These are phyloP conservation scores for Mycena filopes DNA, from an alignment of 768 basidiomycete species.

Conservation along the genomic window DNA sequence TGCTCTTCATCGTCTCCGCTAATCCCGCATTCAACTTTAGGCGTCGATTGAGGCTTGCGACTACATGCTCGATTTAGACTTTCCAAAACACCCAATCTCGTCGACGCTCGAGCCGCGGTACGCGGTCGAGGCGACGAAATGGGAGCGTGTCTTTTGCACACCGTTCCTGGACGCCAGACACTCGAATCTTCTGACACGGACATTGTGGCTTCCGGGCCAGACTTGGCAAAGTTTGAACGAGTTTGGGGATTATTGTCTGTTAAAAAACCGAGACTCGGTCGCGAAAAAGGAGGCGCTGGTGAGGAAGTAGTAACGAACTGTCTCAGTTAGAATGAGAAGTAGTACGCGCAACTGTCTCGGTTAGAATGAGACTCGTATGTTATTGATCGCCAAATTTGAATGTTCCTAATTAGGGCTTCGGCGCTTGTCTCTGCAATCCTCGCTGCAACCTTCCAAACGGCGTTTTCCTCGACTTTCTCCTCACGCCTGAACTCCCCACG, in stretches of 20 bases:
- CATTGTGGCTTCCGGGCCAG: conserved; percentile 82
- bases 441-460: neutral
- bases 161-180: conserved; percentile 87
- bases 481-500: no score
- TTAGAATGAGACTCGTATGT: no score
- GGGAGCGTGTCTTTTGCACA: conserved; percentile 85
- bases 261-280: conserved; percentile 68
- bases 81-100: conserved; percentile 70
- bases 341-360: no score
- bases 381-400: neutral
- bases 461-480: no score
- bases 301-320: conserved; percentile 11
- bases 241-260: conserved; percentile 92
- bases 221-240: conserved; percentile 75
- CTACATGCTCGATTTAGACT: conserved; percentile 92
- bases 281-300: conserved; percentile 44
- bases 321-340: neutral
- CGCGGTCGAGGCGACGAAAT: conserved; percentile 67
- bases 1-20: conserved; percentile 10
- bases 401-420: neutral
- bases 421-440: neutral
- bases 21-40: conserved; percentile 50
- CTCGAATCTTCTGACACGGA: conserved; percentile 77
- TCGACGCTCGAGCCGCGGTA: conserved; percentile 84
- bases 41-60: conserved; percentile 80